phyloP scores from a whole-genome alignment of 2,329 filamentous ascomycete species.

The Dactylellina sp. region DNA sequence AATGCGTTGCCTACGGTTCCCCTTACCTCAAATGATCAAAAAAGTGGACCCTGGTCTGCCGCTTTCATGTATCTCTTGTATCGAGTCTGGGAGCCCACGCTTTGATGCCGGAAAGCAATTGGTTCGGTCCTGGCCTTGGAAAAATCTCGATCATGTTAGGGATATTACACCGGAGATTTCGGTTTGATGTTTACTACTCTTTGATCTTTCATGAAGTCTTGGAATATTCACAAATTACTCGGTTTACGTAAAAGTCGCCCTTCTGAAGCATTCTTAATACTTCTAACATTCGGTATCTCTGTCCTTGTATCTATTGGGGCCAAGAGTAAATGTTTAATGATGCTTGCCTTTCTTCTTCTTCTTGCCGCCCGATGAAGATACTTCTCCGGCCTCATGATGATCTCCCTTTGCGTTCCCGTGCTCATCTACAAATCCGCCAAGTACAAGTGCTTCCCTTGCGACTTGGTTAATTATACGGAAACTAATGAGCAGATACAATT shows the following conservation, averaged over 20 bases:
- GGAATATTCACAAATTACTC: constrained; percentile 2
- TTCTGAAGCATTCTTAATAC: not conserved
- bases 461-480: constrained; percentile 57
- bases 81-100: constrained; percentile 26
- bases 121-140: not conserved
- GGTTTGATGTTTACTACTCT: constrained; percentile 13
- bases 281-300: not conserved
- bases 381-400: constrained; percentile 32
- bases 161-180: not conserved
- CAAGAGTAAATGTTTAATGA: constrained; percentile 19
- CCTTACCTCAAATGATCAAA: constrained; percentile 21
- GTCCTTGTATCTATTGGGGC: not conserved
- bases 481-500: constrained; percentile 10
- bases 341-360: constrained; percentile 56
- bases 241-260: constrained; percentile 15
- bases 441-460: constrained; percentile 46
- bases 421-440: constrained; percentile 50
- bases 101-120: constrained; percentile 31
- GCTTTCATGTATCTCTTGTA: constrained; percentile 22
- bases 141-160: not conserved
- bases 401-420: constrained; percentile 43
- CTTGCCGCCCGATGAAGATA: constrained; percentile 28
- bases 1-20: constrained; percentile 44
- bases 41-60: constrained; percentile 7
- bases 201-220: not conserved